phyloP scores from a whole-genome alignment of 1,139 yeast species.

The Meyerozyma smithsonii region DNA sequence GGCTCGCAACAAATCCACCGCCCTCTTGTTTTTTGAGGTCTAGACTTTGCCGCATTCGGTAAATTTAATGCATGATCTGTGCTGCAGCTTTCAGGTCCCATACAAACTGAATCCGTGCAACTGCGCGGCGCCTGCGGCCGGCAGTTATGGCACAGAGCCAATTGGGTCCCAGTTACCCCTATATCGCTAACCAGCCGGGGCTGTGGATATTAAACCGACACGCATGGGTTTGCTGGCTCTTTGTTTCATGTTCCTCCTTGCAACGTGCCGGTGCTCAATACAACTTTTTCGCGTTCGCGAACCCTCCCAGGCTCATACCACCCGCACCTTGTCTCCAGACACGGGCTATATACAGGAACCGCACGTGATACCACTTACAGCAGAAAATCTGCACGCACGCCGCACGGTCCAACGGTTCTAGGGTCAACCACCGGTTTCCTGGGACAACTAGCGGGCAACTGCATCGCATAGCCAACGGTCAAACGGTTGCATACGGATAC shows the following conservation, averaged over 20 bases:
- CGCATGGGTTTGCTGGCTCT: neutral
- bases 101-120: neutral
- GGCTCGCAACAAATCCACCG: conserved; percentile 1
- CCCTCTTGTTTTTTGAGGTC: neutral
- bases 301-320: neutral
- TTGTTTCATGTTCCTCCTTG: neutral
- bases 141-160: too few relatives aligned
- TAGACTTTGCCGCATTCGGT: neutral
- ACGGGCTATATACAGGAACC: neutral
- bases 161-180: too few relatives aligned
- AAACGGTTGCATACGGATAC: too few relatives aligned
- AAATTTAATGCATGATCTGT: neutral
- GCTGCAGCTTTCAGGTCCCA: neutral
- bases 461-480: too few relatives aligned
- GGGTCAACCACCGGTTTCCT: neutral
- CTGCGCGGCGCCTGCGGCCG: neutral
- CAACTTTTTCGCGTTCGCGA: conserved; percentile 3
- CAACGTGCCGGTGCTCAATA: neutral
- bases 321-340: neutral
- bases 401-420: neutral
- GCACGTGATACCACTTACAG: neutral
- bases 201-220: too few relatives aligned
- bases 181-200: too few relatives aligned
- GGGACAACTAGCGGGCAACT: too few relatives aligned
- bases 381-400: neutral